These are phyloP conservation scores for Guadua angustifolia DNA, from an alignment of 176 grass and related monocot species.

Conservation along the genomic window DNA sequence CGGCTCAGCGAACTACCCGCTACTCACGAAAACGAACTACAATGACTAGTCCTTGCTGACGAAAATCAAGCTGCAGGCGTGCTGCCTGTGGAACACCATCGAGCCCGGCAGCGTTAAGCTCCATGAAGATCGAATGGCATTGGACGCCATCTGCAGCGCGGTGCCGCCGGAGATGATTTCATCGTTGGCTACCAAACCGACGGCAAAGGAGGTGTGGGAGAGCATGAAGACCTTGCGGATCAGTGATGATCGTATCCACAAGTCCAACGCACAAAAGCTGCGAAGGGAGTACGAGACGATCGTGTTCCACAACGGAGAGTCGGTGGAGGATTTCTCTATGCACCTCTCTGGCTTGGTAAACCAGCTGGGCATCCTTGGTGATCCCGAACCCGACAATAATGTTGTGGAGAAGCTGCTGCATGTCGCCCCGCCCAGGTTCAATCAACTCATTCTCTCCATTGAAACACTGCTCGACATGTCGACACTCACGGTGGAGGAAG, in stretches of 20 bases:
- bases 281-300: neutral
- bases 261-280: accelerated
- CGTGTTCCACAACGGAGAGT: accelerated
- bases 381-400: accelerated
- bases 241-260: neutral
- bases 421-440: accelerated
- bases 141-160: neutral
- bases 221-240: neutral
- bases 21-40: neutral
- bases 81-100: neutral
- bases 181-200: neutral
- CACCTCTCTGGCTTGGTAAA: accelerated
- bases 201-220: neutral
- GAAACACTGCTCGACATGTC: accelerated
- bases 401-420: neutral
- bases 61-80: neutral
- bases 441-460: accelerated
- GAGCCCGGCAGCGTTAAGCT: accelerated
- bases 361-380: accelerated
- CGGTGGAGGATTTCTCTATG: neutral
- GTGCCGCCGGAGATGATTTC: neutral
- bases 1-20: accelerated
- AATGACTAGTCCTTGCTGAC: accelerated
- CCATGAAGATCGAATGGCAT: neutral
- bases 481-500: accelerated